These are phyloP conservation scores for Solanum virginianum DNA, from an alignment of 257 asterid species.

Conservation along the genomic window DNA sequence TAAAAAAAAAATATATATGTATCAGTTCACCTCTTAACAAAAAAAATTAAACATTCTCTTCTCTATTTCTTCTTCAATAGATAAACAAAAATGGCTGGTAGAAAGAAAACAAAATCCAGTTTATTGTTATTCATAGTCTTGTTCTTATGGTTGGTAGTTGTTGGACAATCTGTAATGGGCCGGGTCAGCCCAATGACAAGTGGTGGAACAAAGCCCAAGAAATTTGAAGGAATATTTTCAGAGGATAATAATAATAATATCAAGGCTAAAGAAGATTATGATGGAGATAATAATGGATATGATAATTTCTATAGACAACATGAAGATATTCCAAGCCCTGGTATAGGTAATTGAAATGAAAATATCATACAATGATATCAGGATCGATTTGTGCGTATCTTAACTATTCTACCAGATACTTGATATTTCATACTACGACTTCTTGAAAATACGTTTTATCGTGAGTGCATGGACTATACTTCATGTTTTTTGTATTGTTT, in stretches of 20 bases:
- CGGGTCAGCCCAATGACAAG: not conserved
- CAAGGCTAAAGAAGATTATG: not conserved
- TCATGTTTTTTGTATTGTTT: not conserved
- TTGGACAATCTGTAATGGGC: not conserved
- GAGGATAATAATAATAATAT: not conserved
- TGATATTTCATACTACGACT: not conserved
- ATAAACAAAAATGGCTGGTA: not conserved
- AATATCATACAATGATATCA: not conserved
- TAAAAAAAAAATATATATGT: not conserved
- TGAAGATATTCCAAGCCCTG: conserved; percentile 11
- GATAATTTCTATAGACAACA: conserved; percentile 6
- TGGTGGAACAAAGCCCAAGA: not conserved
- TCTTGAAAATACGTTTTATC: not conserved
- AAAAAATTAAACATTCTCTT: not conserved
- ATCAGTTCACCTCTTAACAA: not conserved
- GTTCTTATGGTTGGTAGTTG: not conserved
- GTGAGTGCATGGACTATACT: not conserved
- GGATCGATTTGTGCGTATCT: not conserved
- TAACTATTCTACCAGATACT: not conserved
- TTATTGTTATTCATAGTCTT: not conserved
- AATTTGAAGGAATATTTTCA: not conserved
- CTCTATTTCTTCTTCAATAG: not conserved
- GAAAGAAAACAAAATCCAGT: not conserved
- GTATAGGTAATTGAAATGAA: not conserved
- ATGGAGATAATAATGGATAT: not conserved